Evolutionary conservation across 768 basidiomycete genomes (phyloP), one percentile per base, ranked within the genome.

Genomic region (Steccherinum ochraceum): DNA sequence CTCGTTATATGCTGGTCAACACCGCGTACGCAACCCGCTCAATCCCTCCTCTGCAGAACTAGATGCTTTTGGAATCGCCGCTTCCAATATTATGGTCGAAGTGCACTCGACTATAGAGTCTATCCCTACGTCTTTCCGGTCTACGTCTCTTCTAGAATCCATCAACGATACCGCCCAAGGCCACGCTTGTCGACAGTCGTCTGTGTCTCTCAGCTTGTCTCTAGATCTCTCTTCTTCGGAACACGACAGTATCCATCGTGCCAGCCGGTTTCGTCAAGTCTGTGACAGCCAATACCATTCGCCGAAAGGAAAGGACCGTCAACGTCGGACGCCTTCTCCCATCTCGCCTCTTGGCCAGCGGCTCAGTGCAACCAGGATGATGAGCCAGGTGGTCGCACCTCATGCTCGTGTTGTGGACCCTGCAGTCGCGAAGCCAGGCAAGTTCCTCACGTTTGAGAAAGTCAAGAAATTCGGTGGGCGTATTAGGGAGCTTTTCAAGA

Each of bases 401-500:
- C 16, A 24, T 35, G 12, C 25, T 12, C 30, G 30, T 35, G 7
- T 16, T 16, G 30, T 16, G 16, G 16, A 35, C 30, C 16, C 30
- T 35, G 30, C 30, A 7, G 30, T 24, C 16, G 5, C 40, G 48
- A 21, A 48, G 30, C n/a, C 11, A 39, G n/a, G n/a, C 12, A 45
- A 24, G 20, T 12, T 44, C 12, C 30, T 20, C 30, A 52, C 13
- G 3, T 27, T 39, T 3, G 19, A 40, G 16, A 52, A 41, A 26
- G 12, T 56, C 12, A 56, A 52, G 48, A 26, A 44, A 24, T 45
- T 68, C 5, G 56, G 67, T 41, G 58, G 56, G 52, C 66, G 60
- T 49, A 46, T 69, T 18, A 68, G 63, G 49, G 60, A 50, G 35
- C 18, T 67, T n/a, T 46, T 67, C 26, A 62, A 55, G 41, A 12